Conservation (phyloP, 192 early-diverging fungal genomes). For the Allomyces arbusculus region DNA sequence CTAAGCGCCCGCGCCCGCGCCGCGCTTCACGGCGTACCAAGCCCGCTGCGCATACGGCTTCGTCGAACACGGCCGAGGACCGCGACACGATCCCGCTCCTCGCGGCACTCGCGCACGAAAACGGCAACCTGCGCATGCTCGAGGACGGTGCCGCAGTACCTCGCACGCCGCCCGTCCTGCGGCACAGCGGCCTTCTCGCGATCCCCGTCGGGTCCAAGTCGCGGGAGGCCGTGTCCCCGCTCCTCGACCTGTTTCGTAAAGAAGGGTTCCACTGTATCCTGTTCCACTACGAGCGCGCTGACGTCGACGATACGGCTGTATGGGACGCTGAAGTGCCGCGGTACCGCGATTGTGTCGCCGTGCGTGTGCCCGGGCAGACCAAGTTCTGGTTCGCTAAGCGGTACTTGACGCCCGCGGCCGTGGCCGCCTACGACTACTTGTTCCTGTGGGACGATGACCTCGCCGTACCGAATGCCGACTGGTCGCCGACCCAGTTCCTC, state of each 20-base stretch:
- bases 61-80: no score
- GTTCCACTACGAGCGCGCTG: background rate
- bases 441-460: background rate
- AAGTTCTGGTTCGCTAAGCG: background rate
- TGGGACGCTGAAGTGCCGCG: background rate
- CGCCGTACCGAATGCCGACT: background rate
- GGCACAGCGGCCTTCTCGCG: background rate
- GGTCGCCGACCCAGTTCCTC: background rate
- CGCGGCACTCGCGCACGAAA: no score
- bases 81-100: no score
- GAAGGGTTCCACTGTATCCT: background rate
- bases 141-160: no score
- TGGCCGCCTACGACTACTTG: background rate
- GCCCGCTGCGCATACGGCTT: no score
- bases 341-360: background rate
- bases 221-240: background rate
- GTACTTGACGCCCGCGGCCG: background rate
- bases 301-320: background rate
- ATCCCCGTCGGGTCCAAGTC: background rate
- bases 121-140: no score
- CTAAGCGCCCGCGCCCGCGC: no score
- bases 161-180: no score
- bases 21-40: no score
- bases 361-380: background rate
- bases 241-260: background rate